These are phyloP conservation scores for Beauveria sp. DNA, from an alignment of 2,329 filamentous ascomycete species.

Conservation along the genomic window DNA sequence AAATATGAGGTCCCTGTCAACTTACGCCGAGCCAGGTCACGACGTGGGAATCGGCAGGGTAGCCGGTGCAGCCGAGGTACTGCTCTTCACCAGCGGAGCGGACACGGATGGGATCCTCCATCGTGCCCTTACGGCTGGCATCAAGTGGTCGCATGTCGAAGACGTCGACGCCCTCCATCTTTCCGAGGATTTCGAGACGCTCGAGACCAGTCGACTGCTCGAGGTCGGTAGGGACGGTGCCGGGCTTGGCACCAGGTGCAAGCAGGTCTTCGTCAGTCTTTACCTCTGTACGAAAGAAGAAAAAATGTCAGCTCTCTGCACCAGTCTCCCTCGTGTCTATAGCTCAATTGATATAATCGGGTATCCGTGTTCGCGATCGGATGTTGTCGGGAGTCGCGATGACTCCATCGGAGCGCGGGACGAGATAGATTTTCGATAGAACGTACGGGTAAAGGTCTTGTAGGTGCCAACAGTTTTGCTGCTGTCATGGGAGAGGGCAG, in stretches of 20 bases:
- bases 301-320: constrained; percentile 16
- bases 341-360: background rate
- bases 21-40: constrained; percentile 86
- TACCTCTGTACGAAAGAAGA: constrained; percentile 56
- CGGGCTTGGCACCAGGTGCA: constrained; percentile 70
- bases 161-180: constrained; percentile 96
- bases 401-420: background rate
- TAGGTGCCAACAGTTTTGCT: constrained; percentile 39
- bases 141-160: constrained; percentile 98
- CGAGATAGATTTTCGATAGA: constrained; percentile 9
- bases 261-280: constrained; percentile 74
- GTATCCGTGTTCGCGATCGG: constrained; percentile 1
- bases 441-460: constrained; percentile 41
- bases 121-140: constrained; percentile 80
- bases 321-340: background rate
- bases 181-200: constrained; percentile 96
- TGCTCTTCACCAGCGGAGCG: constrained; percentile 93
- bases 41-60: constrained; percentile 82
- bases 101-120: constrained; percentile 84
- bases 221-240: constrained; percentile 85
- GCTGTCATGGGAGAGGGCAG: constrained; percentile 28
- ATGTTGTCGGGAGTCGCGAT: background rate
- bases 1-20: constrained; percentile 17
- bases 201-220: constrained; percentile 96
- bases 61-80: constrained; percentile 93